These are phyloP conservation scores for Penicillium capsulatum DNA, from an alignment of 2,329 filamentous ascomycete genomes.

Conservation along the genomic window DNA sequence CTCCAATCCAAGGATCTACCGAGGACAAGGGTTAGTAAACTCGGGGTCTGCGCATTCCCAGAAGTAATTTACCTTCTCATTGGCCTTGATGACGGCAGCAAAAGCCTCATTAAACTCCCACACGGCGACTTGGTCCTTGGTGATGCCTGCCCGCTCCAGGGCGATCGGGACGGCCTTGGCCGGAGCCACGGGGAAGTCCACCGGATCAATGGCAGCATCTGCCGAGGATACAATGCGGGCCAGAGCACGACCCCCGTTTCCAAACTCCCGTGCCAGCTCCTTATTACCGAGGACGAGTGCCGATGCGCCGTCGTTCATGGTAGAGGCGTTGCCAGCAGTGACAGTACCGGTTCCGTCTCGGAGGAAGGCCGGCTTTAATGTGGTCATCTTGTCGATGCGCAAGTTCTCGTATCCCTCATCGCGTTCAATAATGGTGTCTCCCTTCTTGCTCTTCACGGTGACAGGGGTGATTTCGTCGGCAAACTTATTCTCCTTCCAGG, in stretches of 20 bases:
- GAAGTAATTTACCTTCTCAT: conserved; percentile 77
- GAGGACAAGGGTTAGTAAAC: conserved; percentile 10
- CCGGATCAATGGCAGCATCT: conserved; percentile 83
- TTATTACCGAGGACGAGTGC: conserved; percentile 82
- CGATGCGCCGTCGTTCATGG: conserved; percentile 89
- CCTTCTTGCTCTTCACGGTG: conserved; percentile 78
- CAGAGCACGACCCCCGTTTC: conserved; percentile 72
- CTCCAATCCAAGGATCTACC: conserved; percentile 72
- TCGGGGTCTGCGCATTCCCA: no score
- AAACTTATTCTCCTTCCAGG: conserved; percentile 79
- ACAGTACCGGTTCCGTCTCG: conserved; percentile 82
- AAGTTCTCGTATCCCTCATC: conserved; percentile 89
- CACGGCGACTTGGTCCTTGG: conserved; percentile 82
- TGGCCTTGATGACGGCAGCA: conserved; percentile 89
- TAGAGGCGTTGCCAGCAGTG: conserved; percentile 90
- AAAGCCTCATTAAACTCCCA: conserved; percentile 99
- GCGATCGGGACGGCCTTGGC: conserved; percentile 89
- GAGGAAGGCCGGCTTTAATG: conserved; percentile 86
- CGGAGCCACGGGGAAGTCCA: conserved; percentile 92
- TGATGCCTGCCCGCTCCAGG: conserved; percentile 81
- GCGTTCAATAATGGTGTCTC: conserved; percentile 69
- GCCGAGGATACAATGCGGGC: conserved; percentile 80
- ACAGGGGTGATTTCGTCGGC: conserved; percentile 87
- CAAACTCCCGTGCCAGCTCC: conserved; percentile 75
- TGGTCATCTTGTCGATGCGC: conserved; percentile 79